These are phyloP conservation scores for Camelina hispida DNA, from an alignment of 345 rosid species.

Conservation along the genomic window DNA sequence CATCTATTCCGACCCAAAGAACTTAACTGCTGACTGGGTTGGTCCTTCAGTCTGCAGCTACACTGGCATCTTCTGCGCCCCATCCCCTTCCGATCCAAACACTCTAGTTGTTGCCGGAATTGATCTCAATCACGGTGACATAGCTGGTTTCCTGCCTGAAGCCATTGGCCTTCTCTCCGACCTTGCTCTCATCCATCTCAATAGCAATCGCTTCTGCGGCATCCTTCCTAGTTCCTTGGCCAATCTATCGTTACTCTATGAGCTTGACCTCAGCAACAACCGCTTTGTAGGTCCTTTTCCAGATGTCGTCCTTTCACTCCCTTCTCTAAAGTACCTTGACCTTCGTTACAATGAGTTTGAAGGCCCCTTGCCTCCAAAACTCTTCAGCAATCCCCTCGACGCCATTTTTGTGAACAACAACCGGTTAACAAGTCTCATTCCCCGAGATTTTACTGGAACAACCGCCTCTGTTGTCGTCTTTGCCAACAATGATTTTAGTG, in stretches of 20 bases:
- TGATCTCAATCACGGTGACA: conserved; percentile 71
- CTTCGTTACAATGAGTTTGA: conserved; percentile 89
- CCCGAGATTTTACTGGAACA: conserved; percentile 45
- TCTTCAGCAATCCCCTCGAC: conserved; percentile 68
- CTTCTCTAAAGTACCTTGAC: conserved; percentile 64
- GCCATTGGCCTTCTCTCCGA: conserved; percentile 77
- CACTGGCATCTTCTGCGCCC: conserved; percentile 65
- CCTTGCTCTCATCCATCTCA: conserved; percentile 76
- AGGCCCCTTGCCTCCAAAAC: conserved; percentile 74
- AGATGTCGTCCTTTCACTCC: conserved; percentile 65
- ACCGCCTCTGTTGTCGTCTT: conserved; percentile 75
- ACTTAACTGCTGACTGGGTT: conserved; percentile 76
- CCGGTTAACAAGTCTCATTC: conserved; percentile 58
- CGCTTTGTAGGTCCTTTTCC: conserved; percentile 90
- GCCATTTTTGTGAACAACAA: conserved; percentile 86
- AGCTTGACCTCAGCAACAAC: conserved; percentile 91
- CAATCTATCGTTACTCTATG: conserved; percentile 68
- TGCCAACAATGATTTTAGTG: conserved; percentile 80
- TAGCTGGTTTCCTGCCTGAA: conserved; percentile 84
- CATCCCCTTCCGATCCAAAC: conserved; percentile 54
- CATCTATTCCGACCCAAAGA: conserved; percentile 81
- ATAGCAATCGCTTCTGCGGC: conserved; percentile 90
- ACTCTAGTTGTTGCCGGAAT: conserved; percentile 70
- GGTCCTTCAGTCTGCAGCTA: conserved; percentile 80
- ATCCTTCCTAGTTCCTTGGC: conserved; percentile 65